Evolutionary conservation across 306 rosid species (phyloP).

Genomic region (Urtica urens): DNA sequence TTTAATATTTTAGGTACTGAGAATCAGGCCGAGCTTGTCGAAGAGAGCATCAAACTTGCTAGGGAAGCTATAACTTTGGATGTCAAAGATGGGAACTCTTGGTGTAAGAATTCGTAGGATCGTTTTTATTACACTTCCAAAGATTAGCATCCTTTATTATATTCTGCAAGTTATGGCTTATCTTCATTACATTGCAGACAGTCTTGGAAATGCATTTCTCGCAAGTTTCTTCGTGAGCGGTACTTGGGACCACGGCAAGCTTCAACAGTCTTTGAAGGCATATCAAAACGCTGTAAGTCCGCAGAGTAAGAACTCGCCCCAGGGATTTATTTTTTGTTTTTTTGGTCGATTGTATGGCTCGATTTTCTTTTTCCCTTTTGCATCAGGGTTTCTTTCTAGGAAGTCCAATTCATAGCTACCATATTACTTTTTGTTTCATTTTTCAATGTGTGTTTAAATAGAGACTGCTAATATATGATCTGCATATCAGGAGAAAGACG

Average conservation of each 20-base stretch:
- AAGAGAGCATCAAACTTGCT: conserved; percentile 92
- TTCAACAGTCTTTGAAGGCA: conserved; percentile 78
- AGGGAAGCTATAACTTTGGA: conserved; percentile 84
- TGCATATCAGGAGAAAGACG: conserved; percentile 76
- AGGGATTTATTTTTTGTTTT: conserved; percentile 3
- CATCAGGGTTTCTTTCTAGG: conserved; percentile 1
- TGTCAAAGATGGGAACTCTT: conserved; percentile 87
- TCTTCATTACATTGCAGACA: conserved; percentile 40
- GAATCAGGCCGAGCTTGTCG: conserved; percentile 75
- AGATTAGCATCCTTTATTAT: not conserved
- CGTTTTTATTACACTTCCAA: conserved; percentile 2
- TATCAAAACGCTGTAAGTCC: conserved; percentile 93
- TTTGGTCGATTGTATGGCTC: not conserved
- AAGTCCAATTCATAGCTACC: conserved; percentile 9
- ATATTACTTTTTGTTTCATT: not conserved
- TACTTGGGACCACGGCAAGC: conserved; percentile 84
- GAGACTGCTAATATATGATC: conserved; percentile 22
- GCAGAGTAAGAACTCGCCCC: conserved; percentile 23
- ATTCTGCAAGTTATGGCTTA: not conserved
- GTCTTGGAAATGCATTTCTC: conserved; percentile 90
- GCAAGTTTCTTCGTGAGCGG: conserved; percentile 86
- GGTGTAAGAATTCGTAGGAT: conserved; percentile 51
- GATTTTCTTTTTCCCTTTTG: not conserved
- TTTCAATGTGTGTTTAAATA: conserved; percentile 14
- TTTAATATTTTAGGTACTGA: conserved; percentile 44